Evolutionary conservation across 441 rosid species (phyloP).

Genomic region (Aquilaria agallochum): DNA sequence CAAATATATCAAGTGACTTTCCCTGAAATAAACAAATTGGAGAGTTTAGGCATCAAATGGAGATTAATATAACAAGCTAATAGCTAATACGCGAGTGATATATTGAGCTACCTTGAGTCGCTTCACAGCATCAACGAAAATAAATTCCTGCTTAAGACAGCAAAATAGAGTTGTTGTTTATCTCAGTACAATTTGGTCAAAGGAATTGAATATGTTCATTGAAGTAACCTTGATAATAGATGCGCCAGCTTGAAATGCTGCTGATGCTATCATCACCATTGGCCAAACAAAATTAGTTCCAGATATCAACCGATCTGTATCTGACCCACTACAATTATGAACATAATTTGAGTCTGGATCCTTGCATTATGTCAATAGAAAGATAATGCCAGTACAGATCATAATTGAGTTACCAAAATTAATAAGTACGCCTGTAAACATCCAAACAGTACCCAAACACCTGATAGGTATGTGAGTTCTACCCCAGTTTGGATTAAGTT

Average conservation of each 20-base stretch:
- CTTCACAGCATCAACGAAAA: slow-evolving; percentile 65
- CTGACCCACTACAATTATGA: slow-evolving; percentile 60
- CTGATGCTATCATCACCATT: slow-evolving; percentile 68
- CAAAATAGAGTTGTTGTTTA: slow-evolving; percentile 15
- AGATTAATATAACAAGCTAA: slow-evolving; percentile 7
- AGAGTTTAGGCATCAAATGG: slow-evolving; percentile 3
- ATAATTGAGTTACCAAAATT: too few species aligned
- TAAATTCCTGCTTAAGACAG: slow-evolving; percentile 57
- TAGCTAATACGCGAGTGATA: background rate
- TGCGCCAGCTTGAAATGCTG: slow-evolving; percentile 86
- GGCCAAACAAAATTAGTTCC: slow-evolving; percentile 66
- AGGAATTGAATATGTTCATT: slow-evolving; percentile 9
- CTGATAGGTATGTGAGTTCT: too few species aligned
- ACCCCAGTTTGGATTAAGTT: too few species aligned
- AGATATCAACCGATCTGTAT: slow-evolving; percentile 50
- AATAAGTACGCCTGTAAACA: too few species aligned
- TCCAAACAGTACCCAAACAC: too few species aligned
- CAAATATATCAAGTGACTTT: slow-evolving; percentile 88
- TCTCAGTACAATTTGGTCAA: slow-evolving; percentile 9
- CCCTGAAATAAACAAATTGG: slow-evolving; percentile 41
- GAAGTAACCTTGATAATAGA: slow-evolving; percentile 66
- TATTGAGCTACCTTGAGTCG: slow-evolving; percentile 50
- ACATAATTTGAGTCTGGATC: too few species aligned
- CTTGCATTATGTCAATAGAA: too few species aligned
- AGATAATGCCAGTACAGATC: too few species aligned